Evolutionary conservation across 148 eudicot genomes (phyloP).

Genomic region (Camellia sinensis): DNA sequence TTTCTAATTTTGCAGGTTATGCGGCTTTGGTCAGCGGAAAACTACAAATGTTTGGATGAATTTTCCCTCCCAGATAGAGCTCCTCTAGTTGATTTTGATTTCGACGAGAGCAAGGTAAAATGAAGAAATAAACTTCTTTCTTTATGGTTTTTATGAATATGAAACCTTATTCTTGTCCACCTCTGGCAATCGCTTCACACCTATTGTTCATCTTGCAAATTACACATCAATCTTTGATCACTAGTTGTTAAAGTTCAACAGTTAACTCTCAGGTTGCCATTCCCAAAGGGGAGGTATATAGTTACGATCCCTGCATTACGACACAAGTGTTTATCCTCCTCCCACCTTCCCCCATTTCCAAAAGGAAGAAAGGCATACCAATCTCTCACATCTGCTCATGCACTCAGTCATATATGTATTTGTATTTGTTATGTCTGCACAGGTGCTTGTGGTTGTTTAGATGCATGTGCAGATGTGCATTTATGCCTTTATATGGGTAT

Average conservation of each 20-base stretch:
- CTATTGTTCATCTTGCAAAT: neutral
- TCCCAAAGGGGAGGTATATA: neutral
- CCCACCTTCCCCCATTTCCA: too few species aligned
- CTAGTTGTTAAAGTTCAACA: too few species aligned
- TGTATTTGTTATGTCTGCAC: too few species aligned
- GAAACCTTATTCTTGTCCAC: neutral
- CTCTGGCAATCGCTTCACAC: neutral
- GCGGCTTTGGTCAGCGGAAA: slow-evolving; percentile 87
- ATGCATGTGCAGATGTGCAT: too few species aligned
- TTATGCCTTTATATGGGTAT: too few species aligned
- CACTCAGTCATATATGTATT: too few species aligned
- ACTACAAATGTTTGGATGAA: slow-evolving; percentile 71
- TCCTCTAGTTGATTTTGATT: slow-evolving; percentile 77
- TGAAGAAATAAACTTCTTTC: neutral
- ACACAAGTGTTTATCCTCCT: too few species aligned
- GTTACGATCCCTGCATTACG: neutral
- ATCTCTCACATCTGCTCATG: too few species aligned
- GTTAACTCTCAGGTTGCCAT: neutral
- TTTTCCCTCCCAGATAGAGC: slow-evolving; percentile 50
- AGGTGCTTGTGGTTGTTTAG: too few species aligned
- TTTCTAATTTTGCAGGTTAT: slow-evolving; percentile 48
- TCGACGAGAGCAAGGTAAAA: slow-evolving; percentile 87
- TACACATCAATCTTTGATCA: neutral
- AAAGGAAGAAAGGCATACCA: too few species aligned
- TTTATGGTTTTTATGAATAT: neutral